Percentiles rank a stretch among this genome's conserved stretches.
These are phyloP conservation scores for Saturnispora sanitii DNA, from an alignment of 805 yeast genomes.

Conservation along the genomic window DNA sequence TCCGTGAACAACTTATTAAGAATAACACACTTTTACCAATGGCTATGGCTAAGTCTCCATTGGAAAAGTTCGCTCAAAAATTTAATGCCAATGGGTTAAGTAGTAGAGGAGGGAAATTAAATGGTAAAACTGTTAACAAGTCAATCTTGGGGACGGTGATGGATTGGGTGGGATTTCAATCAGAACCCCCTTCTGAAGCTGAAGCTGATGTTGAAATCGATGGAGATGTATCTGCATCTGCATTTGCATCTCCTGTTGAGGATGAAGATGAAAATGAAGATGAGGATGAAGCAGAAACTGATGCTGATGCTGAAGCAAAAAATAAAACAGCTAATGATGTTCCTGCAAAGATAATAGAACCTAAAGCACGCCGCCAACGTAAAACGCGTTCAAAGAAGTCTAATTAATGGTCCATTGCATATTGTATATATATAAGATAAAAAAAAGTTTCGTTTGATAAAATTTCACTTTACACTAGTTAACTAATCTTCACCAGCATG, in stretches of 20 bases:
- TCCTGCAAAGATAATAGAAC: no score
- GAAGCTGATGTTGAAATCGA: constrained; percentile 6
- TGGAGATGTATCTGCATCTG: not conserved
- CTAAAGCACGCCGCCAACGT: not conserved
- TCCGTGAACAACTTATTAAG: constrained; percentile 51
- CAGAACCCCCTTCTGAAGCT: constrained; percentile 20
- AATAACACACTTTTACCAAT: constrained; percentile 10
- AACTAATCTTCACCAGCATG: not conserved
- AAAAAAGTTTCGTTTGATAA: no score
- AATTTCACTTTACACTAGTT: not conserved
- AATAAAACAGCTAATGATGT: no score
- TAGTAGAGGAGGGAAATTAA: no score
- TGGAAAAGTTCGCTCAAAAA: constrained; percentile 56
- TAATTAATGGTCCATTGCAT: no score
- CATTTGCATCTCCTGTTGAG: not conserved
- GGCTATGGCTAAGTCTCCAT: constrained; percentile 36
- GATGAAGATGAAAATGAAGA: not conserved
- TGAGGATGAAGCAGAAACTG: no score
- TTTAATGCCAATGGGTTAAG: constrained; percentile 45
- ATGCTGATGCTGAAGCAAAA: no score
- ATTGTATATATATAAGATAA: no score
- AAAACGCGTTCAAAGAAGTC: not conserved
- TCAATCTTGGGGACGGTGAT: constrained; percentile 27
- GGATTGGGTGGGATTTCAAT: constrained; percentile 28
- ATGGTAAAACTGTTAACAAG: no score